Percentiles rank a stretch among this genome's conserved stretches.
phyloP scores from a whole-genome alignment of 2,329 filamentous ascomycete genomes.

The Diaporthe amygdali region DNA sequence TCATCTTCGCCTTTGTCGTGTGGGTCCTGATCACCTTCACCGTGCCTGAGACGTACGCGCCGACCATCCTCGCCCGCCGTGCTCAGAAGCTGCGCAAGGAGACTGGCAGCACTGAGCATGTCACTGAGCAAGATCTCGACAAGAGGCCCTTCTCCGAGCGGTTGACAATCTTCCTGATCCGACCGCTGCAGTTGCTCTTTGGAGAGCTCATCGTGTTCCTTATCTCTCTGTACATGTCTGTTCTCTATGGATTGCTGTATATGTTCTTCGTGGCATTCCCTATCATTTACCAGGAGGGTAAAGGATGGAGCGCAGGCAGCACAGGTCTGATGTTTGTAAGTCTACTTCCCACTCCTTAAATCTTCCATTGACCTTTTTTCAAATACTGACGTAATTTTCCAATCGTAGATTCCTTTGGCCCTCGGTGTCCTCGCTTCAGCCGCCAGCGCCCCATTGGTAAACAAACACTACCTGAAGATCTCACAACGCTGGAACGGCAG shows the following conservation, averaged over 20 bases:
- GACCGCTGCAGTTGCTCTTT: slow-evolving; percentile 87
- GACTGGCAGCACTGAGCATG: slow-evolving; percentile 69
- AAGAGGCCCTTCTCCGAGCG: slow-evolving; percentile 71
- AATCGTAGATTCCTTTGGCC: slow-evolving; percentile 68
- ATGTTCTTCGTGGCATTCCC: slow-evolving; percentile 78
- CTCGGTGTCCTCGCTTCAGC: slow-evolving; percentile 75
- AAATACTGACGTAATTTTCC: not conserved
- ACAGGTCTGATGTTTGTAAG: slow-evolving; percentile 79
- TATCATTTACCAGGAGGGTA: slow-evolving; percentile 77
- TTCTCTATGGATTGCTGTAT: slow-evolving; percentile 76
- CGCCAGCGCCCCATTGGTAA: slow-evolving; percentile 72
- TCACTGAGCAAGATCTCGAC: slow-evolving; percentile 84
- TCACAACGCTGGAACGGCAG: slow-evolving; percentile 68
- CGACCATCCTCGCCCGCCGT: slow-evolving; percentile 73
- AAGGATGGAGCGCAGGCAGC: slow-evolving; percentile 75
- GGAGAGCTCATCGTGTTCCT: slow-evolving; percentile 84
- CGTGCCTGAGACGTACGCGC: slow-evolving; percentile 89
- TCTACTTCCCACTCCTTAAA: not conserved
- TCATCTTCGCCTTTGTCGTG: slow-evolving; percentile 73
- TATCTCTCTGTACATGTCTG: slow-evolving; percentile 84
- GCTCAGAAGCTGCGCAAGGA: slow-evolving; percentile 74
- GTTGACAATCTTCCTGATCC: slow-evolving; percentile 75
- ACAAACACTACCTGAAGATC: slow-evolving; percentile 78
- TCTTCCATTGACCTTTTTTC: slow-evolving; percentile 22
- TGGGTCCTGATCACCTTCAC: slow-evolving; percentile 84